These are phyloP conservation scores for Alternaria alternata DNA, from an alignment of 2,329 filamentous ascomycete genomes.

Conservation along the genomic window DNA sequence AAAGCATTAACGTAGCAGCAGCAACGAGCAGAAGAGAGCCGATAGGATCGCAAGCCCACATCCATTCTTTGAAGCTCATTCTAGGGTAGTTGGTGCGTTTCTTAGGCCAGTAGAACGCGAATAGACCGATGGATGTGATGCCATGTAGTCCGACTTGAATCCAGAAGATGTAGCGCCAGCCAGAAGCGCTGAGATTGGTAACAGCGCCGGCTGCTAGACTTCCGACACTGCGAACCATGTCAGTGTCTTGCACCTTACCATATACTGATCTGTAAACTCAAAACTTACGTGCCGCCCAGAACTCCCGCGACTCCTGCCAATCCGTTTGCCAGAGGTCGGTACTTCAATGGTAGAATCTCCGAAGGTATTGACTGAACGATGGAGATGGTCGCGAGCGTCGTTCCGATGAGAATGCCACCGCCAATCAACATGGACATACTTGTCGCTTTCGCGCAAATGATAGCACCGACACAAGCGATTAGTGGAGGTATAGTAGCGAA, in stretches of 20 bases:
- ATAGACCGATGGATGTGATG: conserved; percentile 57
- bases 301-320: conserved; percentile 61
- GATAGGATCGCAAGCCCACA: conserved; percentile 44
- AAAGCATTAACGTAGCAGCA: conserved; percentile 37
- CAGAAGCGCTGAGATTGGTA: conserved; percentile 56
- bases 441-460: conserved; percentile 63
- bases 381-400: conserved; percentile 62
- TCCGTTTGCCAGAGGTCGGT: conserved; percentile 64
- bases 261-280: rapidly evolving
- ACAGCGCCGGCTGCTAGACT: conserved; percentile 61
- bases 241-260: not conserved
- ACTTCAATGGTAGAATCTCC: conserved; percentile 66
- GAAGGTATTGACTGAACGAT: conserved; percentile 66
- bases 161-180: conserved; percentile 68
- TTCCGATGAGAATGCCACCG: conserved; percentile 65
- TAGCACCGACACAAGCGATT: conserved; percentile 62
- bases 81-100: conserved; percentile 37
- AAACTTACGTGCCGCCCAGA: conserved; percentile 61
- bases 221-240: conserved; percentile 52
- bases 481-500: conserved; percentile 62
- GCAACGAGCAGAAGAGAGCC: conserved; percentile 37
- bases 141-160: conserved; percentile 65
- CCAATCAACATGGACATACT: conserved; percentile 66
- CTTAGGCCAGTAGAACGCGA: conserved; percentile 50
- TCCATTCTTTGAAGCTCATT: conserved; percentile 36